Percentiles rank a stretch among this genome's conserved stretches.
phyloP scores from a whole-genome alignment of 768 basidiomycete genomes.

The Mycena venus region DNA sequence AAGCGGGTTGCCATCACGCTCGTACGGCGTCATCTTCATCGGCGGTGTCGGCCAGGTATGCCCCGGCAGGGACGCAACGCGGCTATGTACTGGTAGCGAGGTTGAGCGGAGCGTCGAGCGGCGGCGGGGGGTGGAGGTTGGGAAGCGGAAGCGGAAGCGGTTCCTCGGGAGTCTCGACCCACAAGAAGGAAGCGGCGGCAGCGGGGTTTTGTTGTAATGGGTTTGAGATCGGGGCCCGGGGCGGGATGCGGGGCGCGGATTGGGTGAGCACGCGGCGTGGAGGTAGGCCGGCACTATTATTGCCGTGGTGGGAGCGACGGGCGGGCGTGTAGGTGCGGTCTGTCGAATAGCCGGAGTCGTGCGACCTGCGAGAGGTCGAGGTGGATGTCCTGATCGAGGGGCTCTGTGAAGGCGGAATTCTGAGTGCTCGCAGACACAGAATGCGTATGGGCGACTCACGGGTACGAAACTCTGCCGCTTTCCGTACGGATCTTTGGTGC shows the following conservation, averaged over 20 bases:
- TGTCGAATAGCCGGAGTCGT: constrained; percentile 23
- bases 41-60: background rate
- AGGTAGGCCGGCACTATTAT: background rate
- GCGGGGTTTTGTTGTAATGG: constrained; percentile 6
- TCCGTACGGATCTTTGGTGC: constrained; percentile 1
- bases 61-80: background rate
- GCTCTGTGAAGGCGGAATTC: background rate
- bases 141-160: background rate
- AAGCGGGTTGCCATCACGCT: constrained; percentile 21
- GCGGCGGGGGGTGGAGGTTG: background rate
- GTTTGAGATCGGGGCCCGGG: constrained; percentile 7
- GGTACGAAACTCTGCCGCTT: background rate
- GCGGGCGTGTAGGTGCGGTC: constrained; percentile 24
- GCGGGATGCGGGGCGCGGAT: constrained; percentile 9
- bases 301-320: constrained; percentile 1
- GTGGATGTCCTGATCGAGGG: background rate
- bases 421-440: background rate
- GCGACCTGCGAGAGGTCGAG: constrained; percentile 12
- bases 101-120: background rate
- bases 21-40: constrained; percentile 22
- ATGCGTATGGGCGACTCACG: background rate
- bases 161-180: background rate
- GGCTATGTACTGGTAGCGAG: background rate
- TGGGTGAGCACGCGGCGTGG: constrained; percentile 7
- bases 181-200: background rate